These are phyloP conservation scores for Cyclotella sp. DNA, from an alignment of 108 stramenopile genomes.

Conservation along the genomic window DNA sequence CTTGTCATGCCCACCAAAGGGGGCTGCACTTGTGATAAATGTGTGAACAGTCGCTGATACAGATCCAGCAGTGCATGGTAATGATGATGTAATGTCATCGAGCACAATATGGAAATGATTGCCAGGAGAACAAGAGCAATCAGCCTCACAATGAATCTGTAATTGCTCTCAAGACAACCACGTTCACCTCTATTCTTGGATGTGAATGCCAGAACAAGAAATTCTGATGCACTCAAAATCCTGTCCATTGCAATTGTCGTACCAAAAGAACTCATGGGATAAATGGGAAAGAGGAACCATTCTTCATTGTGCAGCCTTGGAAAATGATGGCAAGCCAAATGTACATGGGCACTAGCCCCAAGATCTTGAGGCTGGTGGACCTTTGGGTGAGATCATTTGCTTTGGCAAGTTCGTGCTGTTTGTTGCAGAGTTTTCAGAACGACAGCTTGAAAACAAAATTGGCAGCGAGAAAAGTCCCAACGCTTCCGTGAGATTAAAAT, in stretches of 20 bases:
- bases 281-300: constrained; percentile 93
- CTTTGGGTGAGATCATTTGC: too few relatives aligned
- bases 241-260: constrained; percentile 45
- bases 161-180: not conserved
- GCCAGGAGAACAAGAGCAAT: constrained; percentile 44
- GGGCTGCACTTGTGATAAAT: not conserved
- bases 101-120: constrained; percentile 61
- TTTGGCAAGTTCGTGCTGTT: too few relatives aligned
- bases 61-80: constrained; percentile 80
- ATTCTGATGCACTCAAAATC: not conserved
- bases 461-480: constrained; percentile 58
- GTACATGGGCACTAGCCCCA: constrained; percentile 64
- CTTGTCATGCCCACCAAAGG: constrained; percentile 13
- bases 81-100: constrained; percentile 67
- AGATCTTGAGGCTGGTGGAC: constrained; percentile 22
- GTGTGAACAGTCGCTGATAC: constrained; percentile 57
- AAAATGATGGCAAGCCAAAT: constrained; percentile 86
- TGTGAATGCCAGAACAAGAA: not conserved
- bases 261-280: constrained; percentile 74
- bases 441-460: constrained; percentile 10
- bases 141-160: constrained; percentile 31
- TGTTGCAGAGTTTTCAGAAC: not conserved
- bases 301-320: constrained; percentile 97
- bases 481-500: constrained; percentile 77
- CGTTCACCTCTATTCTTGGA: not conserved